Base-by-base conservation (phyloP, 2,329 filamentous ascomycete species). In the Diaporthe sp. region DNA sequence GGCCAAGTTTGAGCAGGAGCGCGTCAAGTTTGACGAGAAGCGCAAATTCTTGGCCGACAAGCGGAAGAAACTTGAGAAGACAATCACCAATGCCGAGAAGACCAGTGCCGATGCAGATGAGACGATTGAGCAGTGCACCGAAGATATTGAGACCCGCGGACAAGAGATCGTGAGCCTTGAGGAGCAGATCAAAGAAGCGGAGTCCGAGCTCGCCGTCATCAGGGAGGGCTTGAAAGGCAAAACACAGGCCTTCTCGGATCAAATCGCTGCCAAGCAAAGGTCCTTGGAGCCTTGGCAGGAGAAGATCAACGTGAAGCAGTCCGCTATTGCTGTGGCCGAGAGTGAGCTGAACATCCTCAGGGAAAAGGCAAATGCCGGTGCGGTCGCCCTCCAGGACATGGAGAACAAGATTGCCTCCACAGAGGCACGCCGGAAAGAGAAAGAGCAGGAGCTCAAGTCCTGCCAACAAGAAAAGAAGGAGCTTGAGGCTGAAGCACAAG, bases 1-100 rank as follows among this genome's bases (percentile, higher is more conserved):
- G 85, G 92, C 95, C 60, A 96, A 96, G 82, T 95, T 97, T 77
- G 97, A 99, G 82, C 98, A 98, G 82, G 97, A 98, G 82, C 93
- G 93, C 31, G 97, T 99, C 84, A 99, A 99, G 82, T 96, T 98
- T 79, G 96, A 98, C 78, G 97, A 99, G 84, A 98, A 98, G 88
- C 93, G 94, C 83, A 99, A 99, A 83, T 98, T 98, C 84, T 86
- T 99, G 78, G 88, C 90, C 2, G 93, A 93, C 81, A 99, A 99
- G 86, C 93, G 94, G 80, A 98, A 97, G 87, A 99, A 99, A 86
- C 90, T 98, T 19, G 95, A 98, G 79, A 98, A 98, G 86, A 91
- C 93, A 0, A 94, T 97, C 77, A 89, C 92, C 73, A 93, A 92
- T 61, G 95, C 94, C 76, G 94, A 94, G 78, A 92, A 93, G 75